Evolutionary conservation across 495 filamentous ascomycete species (phyloP).

Genomic region (Aspergillus hancockii): DNA sequence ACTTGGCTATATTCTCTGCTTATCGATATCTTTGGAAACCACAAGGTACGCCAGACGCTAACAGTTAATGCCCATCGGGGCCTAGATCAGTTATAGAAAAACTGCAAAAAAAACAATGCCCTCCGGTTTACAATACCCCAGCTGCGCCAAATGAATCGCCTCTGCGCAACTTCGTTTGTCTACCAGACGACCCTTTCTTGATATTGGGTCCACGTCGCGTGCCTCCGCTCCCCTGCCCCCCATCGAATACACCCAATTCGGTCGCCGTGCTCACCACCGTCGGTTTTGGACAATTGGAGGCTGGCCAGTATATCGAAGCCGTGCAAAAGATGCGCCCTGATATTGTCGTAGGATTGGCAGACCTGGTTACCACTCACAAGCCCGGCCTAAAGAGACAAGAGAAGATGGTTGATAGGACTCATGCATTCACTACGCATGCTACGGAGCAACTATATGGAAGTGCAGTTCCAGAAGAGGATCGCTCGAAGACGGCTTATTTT

Average conservation of each 20-base stretch:
- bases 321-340: conserved; percentile 69
- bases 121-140: conserved; percentile 53
- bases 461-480: conserved; percentile 33
- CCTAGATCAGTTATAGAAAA: conserved; percentile 73
- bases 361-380: conserved; percentile 61
- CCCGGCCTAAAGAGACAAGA: conserved; percentile 69
- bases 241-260: conserved; percentile 68
- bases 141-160: conserved; percentile 46
- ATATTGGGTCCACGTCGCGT: conserved; percentile 79
- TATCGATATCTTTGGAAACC: not conserved
- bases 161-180: conserved; percentile 71
- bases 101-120: conserved; percentile 45
- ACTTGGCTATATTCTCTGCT: not conserved
- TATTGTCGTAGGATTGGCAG: conserved; percentile 75
- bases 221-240: conserved; percentile 71
- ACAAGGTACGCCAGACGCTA: conserved; percentile 17
- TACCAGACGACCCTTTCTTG: conserved; percentile 56
- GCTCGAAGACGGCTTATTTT: conserved; percentile 57
- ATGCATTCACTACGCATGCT: conserved; percentile 62
- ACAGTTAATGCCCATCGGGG: conserved; percentile 36
- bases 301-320: conserved; percentile 65
- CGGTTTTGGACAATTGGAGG: conserved; percentile 72
- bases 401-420: conserved; percentile 85
- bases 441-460: conserved; percentile 53
- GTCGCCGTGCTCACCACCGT: conserved; percentile 80